Evolutionary conservation across 129 eudicot genomes (phyloP).

Genomic region (Heracleum sosnowskyi): DNA sequence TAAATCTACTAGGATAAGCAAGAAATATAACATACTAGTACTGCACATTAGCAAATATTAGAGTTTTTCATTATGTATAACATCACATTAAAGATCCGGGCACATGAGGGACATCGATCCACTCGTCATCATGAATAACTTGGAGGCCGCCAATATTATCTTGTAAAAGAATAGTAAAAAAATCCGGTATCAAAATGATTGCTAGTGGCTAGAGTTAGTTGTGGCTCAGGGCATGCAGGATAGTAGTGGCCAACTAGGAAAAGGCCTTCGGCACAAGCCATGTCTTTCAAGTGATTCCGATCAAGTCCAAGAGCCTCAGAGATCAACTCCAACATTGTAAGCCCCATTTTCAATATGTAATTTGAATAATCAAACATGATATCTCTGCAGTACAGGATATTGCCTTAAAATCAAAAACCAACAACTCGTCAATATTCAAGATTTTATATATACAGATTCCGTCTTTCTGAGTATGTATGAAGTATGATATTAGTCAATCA

Average conservation of each 20-base stretch:
- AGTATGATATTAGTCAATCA: neutral
- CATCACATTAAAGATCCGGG: constrained; percentile 1
- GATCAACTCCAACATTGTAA: constrained; percentile 5
- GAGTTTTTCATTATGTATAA: neutral
- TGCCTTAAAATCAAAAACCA: neutral
- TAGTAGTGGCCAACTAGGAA: constrained; percentile 11
- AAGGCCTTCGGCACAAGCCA: constrained; percentile 15
- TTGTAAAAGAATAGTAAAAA: constrained; percentile 11
- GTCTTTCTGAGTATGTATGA: neutral
- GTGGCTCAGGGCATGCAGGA: constrained; percentile 18
- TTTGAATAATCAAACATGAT: constrained; percentile 1
- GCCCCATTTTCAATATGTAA: constrained; percentile 1
- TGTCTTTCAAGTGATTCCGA: constrained; percentile 1
- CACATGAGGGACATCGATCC: constrained; percentile 14
- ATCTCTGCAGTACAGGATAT: constrained; percentile 7
- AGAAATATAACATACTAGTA: neutral
- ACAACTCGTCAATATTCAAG: neutral
- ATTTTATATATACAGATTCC: neutral
- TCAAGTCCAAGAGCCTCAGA: constrained; percentile 15
- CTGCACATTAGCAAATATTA: neutral
- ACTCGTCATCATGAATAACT: constrained; percentile 6
- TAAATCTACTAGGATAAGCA: neutral
- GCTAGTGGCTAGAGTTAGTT: constrained; percentile 6
- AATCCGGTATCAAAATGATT: constrained; percentile 14
- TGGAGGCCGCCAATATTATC: constrained; percentile 17